A percentile compares a stretch with the other conserved stretches of the same genome.
Conservation (phyloP, 2,329 filamentous ascomycete genomes). For the Calonectria ilicicola region DNA sequence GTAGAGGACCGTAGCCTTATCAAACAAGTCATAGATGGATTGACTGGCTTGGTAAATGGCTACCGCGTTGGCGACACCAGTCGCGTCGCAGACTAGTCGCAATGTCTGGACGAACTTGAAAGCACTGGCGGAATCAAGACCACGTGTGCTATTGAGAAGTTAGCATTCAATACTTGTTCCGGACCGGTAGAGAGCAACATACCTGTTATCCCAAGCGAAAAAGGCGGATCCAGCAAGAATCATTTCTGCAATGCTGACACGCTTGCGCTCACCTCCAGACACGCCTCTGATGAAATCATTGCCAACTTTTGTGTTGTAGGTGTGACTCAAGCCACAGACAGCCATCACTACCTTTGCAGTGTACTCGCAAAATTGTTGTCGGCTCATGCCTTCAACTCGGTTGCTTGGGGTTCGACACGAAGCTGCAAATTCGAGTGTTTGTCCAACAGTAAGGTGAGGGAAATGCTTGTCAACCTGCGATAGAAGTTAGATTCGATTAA, state of each 20-base stretch:
- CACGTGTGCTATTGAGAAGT: conserved; percentile 62
- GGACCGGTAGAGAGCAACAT: neutral
- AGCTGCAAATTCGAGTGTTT: conserved; percentile 80
- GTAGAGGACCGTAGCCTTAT: conserved; percentile 81
- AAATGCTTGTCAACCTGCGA: conserved; percentile 76
- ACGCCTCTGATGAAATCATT: conserved; percentile 80
- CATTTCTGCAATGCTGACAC: conserved; percentile 86
- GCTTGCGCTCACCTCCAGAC: conserved; percentile 79
- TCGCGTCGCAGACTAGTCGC: conserved; percentile 73
- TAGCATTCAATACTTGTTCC: neutral
- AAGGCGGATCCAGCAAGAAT: conserved; percentile 72
- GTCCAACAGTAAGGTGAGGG: conserved; percentile 79
- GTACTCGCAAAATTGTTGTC: conserved; percentile 69
- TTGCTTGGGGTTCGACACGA: conserved; percentile 76
- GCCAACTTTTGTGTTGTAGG: conserved; percentile 79
- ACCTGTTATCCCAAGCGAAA: conserved; percentile 74
- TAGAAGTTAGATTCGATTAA: conserved; percentile 51
- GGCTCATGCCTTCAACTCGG: conserved; percentile 71
- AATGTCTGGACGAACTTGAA: conserved; percentile 79
- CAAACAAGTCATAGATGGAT: conserved; percentile 78
- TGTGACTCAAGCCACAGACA: conserved; percentile 79
- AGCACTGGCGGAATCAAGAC: conserved; percentile 79
- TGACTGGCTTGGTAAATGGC: conserved; percentile 81
- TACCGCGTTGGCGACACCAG: conserved; percentile 71
- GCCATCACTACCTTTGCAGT: conserved; percentile 77